Evolutionary conservation across 805 yeast species (phyloP), one percentile per base, ranked within the genome.

Genomic region (Vanderwaltozyma verrucispora): DNA sequence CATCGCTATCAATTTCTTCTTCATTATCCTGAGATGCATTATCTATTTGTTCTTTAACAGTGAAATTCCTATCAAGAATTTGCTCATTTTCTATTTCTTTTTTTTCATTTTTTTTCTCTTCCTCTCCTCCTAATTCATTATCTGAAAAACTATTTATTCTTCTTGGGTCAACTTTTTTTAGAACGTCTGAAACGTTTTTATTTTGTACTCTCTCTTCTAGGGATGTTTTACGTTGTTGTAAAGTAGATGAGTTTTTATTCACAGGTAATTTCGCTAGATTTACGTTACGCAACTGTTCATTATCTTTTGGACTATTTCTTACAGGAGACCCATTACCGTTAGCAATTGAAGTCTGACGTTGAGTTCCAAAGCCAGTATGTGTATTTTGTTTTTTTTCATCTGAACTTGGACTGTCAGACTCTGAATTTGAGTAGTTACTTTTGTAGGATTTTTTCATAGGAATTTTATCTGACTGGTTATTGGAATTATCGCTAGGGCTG

Each of bases 391-490:
- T 21, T 3, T 34, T 27, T 23, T 35, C 29, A 13, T 35, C 37
- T 2, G 37, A 35, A 24, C 37, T 35, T 2, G 33, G 23, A 9
- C 39, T 38, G 1, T 29, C 15, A 13, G 37, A 44, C 5, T 37
- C 26, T 8, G 31, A 15, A 9, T 29, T 21, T 5, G 37, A 37
- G 4, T 5, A 6, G 35, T 46, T 48, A 20, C 41, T 42, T 17
- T 16, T 6, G 28, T 49, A 48, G 8, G 51, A 57, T 39, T 54
- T 54, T 35, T 60, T 60, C 60, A 56, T 59, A 13, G 64, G 64
- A 27, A 55, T 57, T 35, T 52, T 53, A 31, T 53, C 47, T 3
- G 57, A 44, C 32, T 52, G n/a, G n/a, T n/a, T n/a, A n/a, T n/a
- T n/a, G n/a, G n/a, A n/a, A n/a, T n/a, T n/a, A n/a, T n/a, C n/a